phyloP scores from a whole-genome alignment of 2,329 filamentous ascomycete species.

The Epichloe bromicola region DNA sequence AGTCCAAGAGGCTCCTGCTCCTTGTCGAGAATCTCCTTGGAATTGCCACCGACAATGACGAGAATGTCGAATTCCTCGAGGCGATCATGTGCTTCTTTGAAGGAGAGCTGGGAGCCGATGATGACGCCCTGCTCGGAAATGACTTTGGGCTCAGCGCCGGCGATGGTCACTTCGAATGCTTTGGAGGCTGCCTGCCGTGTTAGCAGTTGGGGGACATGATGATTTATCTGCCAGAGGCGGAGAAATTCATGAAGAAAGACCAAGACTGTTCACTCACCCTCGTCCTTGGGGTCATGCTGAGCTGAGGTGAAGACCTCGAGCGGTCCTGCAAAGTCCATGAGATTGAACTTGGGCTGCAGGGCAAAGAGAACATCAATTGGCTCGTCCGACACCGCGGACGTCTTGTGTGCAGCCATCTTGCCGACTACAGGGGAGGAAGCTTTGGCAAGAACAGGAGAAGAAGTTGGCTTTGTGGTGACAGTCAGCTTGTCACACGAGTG shows the following conservation, averaged over 20 bases:
- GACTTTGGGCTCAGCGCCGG: conserved; percentile 38
- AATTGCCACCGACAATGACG: conserved; percentile 61
- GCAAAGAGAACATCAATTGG: conserved; percentile 48
- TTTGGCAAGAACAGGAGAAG: conserved; percentile 6
- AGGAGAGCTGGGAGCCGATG: conserved; percentile 62
- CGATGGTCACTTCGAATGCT: conserved; percentile 46
- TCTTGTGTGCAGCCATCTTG: conserved; percentile 46
- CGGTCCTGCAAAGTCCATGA: conserved; percentile 45
- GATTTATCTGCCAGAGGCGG: too few species aligned
- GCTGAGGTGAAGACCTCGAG: conserved; percentile 38
- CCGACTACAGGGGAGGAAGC: conserved; percentile 6
- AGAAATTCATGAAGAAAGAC: neutral
- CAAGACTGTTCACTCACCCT: conserved; percentile 22
- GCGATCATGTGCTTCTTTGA: conserved; percentile 62
- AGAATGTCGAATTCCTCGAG: conserved; percentile 69
- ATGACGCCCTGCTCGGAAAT: conserved; percentile 51
- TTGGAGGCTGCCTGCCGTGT: conserved; percentile 29
- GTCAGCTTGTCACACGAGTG: neutral
- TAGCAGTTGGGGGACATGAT: neutral
- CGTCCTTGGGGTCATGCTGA: conserved; percentile 39
- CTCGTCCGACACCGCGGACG: conserved; percentile 41
- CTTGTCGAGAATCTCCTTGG: conserved; percentile 49
- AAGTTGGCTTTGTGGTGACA: neutral
- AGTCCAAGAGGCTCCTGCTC: conserved; percentile 57
- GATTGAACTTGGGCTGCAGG: conserved; percentile 46